Conservation (phyloP, 2,329 filamentous ascomycete genomes). For the Cytospora chrysosperma region DNA sequence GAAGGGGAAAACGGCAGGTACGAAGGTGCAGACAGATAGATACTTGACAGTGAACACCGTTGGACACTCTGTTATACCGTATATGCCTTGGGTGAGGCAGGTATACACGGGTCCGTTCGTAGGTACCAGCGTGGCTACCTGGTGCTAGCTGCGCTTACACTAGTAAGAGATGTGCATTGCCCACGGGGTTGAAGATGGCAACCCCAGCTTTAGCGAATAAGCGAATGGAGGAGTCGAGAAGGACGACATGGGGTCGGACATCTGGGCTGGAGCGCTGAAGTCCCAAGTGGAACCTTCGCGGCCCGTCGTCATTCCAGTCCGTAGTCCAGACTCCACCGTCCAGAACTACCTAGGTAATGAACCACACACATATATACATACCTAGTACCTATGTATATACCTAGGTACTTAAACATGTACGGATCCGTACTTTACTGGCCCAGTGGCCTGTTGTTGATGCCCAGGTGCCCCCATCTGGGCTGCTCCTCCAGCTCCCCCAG, state of each 20-base stretch:
- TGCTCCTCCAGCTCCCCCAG: no score
- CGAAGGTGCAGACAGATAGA: neutral
- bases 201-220: no score
- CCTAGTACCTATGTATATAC: no score
- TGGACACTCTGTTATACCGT: neutral
- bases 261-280: no score
- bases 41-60: neutral
- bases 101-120: neutral
- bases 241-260: neutral
- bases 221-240: neutral
- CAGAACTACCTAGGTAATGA: no score
- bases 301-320: neutral
- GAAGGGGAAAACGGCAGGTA: neutral
- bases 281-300: neutral
- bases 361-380: no score
- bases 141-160: neutral
- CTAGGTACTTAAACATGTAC: no score
- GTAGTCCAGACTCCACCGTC: neutral
- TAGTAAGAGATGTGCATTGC: neutral
- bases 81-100: neutral
- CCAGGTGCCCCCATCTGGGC: neutral
- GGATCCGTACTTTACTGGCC: no score
- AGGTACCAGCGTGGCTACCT: neutral
- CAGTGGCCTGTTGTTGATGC: neutral
- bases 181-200: neutral